phyloP scores from a whole-genome alignment of 495 filamentous ascomycete genomes.

The Rhypophila decipiens region DNA sequence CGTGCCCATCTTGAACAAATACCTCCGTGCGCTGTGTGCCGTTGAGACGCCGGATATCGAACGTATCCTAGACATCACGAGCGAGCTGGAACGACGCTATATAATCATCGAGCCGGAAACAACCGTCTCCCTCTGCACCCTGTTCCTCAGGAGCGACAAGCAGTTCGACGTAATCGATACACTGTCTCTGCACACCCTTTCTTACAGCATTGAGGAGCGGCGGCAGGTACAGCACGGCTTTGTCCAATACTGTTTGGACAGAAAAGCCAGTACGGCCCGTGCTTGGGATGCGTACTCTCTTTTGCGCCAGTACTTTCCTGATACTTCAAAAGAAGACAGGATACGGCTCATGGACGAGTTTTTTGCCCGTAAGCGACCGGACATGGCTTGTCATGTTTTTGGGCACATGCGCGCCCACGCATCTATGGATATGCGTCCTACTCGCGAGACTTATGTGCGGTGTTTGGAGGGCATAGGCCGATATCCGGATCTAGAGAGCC shows the following conservation, averaged over 20 bases:
- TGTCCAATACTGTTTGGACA: conserved; percentile 58
- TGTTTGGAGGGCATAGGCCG: conserved; percentile 72
- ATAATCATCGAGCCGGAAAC: conserved; percentile 64
- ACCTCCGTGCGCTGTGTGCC: conserved; percentile 66
- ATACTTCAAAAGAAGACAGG: conserved; percentile 55
- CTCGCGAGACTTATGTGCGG: conserved; percentile 63
- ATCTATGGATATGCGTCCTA: conserved; percentile 52
- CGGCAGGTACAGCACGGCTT: conserved; percentile 55
- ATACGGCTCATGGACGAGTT: conserved; percentile 74
- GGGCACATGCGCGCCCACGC: conserved; percentile 77
- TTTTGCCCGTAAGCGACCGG: conserved; percentile 66
- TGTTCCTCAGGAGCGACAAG: conserved; percentile 68
- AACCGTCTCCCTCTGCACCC: conserved; percentile 58
- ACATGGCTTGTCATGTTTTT: conserved; percentile 81
- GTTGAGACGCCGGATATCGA: conserved; percentile 49
- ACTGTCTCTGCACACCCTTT: conserved; percentile 58
- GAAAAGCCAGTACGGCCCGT: conserved; percentile 49
- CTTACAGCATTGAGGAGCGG: conserved; percentile 60
- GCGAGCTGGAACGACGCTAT: conserved; percentile 67
- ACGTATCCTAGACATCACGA: conserved; percentile 62
- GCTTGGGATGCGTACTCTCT: conserved; percentile 81
- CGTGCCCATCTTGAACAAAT: conserved; percentile 61
- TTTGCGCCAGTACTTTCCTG: conserved; percentile 69
- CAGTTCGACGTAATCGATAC: conserved; percentile 70
- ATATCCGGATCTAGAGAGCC: conserved; percentile 53